These are phyloP conservation scores for Echinochloa phyllopogon DNA, from an alignment of 176 grass and related monocot genomes.

Conservation along the genomic window DNA sequence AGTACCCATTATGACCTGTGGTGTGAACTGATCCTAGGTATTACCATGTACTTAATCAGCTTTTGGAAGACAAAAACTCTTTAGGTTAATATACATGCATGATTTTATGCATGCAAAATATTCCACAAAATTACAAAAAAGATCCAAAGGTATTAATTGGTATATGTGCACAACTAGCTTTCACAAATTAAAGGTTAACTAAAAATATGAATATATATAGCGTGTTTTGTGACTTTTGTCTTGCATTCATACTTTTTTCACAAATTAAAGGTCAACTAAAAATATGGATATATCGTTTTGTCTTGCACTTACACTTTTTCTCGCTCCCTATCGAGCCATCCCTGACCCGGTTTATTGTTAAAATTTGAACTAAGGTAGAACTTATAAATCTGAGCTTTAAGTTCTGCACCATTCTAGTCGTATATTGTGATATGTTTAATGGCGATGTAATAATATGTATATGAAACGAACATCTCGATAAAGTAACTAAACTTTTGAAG, in stretches of 20 bases:
- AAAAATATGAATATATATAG: too few relatives aligned
- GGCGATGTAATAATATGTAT: background rate
- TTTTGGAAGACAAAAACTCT: background rate
- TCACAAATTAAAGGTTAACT: background rate
- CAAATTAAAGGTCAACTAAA: background rate
- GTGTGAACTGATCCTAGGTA: background rate
- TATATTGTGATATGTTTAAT: background rate
- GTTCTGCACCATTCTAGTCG: background rate
- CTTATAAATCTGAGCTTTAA: too few relatives aligned
- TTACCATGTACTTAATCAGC: background rate
- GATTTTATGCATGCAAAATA: background rate
- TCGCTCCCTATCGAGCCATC: too few relatives aligned
- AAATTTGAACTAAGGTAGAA: too few relatives aligned
- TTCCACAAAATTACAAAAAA: background rate
- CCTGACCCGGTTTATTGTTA: too few relatives aligned
- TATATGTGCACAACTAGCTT: background rate
- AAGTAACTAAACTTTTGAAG: background rate
- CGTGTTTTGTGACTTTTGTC: too few relatives aligned
- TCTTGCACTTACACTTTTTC: too few relatives aligned
- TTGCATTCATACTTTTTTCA: background rate
- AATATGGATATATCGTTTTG: too few relatives aligned
- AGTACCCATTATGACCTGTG: background rate
- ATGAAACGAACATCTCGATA: background rate
- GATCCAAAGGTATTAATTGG: background rate
- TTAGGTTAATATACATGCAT: background rate